Base-by-base conservation (phyloP, 2,329 filamentous ascomycete species). In the Huntiella moniliformis region DNA sequence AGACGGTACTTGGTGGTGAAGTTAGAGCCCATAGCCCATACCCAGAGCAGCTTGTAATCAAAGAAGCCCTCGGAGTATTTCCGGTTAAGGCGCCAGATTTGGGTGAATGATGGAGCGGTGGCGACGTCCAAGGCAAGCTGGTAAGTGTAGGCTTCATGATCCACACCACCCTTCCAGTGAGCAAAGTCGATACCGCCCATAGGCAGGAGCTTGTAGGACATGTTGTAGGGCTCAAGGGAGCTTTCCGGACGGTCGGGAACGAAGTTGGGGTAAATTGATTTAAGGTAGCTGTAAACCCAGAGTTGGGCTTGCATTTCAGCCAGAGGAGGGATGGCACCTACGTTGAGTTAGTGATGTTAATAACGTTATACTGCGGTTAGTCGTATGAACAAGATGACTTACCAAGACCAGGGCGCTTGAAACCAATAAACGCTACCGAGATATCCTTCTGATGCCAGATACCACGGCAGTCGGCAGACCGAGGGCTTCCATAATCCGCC, bases 401-500 rank as follows among this genome's bases (percentile, higher is more conserved):
- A 61, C 63, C 63, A 33, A 67, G 58, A 8, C 60, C 56, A 3
- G 66, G 67, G 0, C 67, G 60, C 4, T 68, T 57, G 46, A 68
- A 69, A 6, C 67, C 67, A 42, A 70, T 65, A 51, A 65, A 70
- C 2, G 58, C 65, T 0, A 68, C 51, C 0, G 58, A 58, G 1
- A 63, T 56, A 32, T 66, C 60, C 3, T 55, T 56, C 3, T 53
- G 46, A 18, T 57, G 59, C 55, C 74, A 76, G 40, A 78, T 62
- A 13, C 67, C 61, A n/a, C 71, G 66, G 11, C 74, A 66, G 49
- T 67, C 64, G 15, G 64, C 57, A 40, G 73, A 65, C 41, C 64
- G 56, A 5, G 68, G 64, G 4, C 57, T 60, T 0, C 68, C 64
- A 45, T 66, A 67, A 1, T 52, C 52, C 1, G 17, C 31, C 15